Conservation (phyloP, 805 yeast genomes). For the Hemisphaericaspora nanyangensis region DNA sequence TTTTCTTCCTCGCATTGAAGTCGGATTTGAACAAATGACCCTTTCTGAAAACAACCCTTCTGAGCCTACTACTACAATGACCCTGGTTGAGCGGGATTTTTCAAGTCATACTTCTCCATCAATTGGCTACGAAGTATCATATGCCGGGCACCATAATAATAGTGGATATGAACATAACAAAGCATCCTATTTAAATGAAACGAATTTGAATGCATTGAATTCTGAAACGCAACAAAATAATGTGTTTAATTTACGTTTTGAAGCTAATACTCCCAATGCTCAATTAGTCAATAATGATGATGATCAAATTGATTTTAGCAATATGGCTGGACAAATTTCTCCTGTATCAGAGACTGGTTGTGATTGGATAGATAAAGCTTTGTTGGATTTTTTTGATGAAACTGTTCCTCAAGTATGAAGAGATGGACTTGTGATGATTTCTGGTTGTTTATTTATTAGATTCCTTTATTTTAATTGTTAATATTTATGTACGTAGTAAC, state of each 20-base stretch:
- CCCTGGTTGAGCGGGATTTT: neutral
- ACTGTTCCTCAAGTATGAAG: neutral
- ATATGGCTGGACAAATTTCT: constrained; percentile 6
- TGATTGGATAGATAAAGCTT: constrained; percentile 51
- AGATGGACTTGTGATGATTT: neutral
- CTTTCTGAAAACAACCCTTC: neutral
- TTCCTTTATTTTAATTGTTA: too few relatives aligned
- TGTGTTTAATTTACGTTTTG: neutral
- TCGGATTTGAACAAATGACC: constrained; percentile 8
- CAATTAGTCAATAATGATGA: neutral
- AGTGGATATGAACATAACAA: neutral
- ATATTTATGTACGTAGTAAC: too few relatives aligned
- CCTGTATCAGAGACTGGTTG: constrained; percentile 47
- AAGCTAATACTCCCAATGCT: neutral
- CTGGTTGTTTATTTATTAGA: too few relatives aligned
- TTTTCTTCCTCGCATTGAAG: constrained; percentile 20
- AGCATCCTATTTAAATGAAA: neutral
- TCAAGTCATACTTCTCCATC: neutral
- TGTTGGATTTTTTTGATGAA: constrained; percentile 11
- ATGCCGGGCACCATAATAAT: neutral
- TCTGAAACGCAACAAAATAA: neutral
- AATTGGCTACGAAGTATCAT: neutral
- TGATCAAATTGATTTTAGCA: constrained; percentile 8
- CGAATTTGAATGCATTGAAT: neutral
- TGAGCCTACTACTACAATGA: neutral